Conservation (phyloP, 2,329 filamentous ascomycete species). For the Thelonectria rubi region DNA sequence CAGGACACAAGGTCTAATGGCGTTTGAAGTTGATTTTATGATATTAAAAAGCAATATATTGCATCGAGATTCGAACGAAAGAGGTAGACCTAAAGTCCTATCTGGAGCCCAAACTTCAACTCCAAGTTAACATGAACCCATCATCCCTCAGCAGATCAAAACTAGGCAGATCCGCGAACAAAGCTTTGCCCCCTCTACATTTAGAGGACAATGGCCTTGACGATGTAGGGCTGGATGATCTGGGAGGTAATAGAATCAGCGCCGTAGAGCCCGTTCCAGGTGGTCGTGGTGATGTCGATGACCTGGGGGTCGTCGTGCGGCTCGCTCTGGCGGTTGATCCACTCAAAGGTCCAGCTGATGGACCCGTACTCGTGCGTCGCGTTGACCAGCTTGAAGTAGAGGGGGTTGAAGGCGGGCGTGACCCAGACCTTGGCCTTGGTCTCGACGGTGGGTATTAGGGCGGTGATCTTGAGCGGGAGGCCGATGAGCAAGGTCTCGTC, state of each 20-base stretch:
- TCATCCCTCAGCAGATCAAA: neutral
- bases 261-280: conserved; percentile 14
- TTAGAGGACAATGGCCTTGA: neutral
- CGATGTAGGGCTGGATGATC: conserved; percentile 2
- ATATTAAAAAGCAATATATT: too few relatives aligned
- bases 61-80: neutral
- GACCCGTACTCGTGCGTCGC: neutral
- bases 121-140: too few relatives aligned
- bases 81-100: neutral
- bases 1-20: too few relatives aligned
- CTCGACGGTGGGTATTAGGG: neutral
- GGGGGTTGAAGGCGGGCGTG: conserved; percentile 3
- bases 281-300: conserved; percentile 14
- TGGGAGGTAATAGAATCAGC: neutral
- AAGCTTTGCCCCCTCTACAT: neutral
- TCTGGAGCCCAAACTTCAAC: neutral
- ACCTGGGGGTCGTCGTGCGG: conserved; percentile 3
- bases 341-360: conserved; percentile 12
- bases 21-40: too few relatives aligned
- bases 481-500: neutral
- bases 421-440: neutral
- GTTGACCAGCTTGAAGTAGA: conserved; percentile 6
- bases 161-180: neutral
- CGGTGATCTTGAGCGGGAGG: neutral
- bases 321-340: conserved; percentile 7